Evolutionary conservation across 768 basidiomycete genomes (phyloP).

Genomic region (Agaricus blazei): DNA sequence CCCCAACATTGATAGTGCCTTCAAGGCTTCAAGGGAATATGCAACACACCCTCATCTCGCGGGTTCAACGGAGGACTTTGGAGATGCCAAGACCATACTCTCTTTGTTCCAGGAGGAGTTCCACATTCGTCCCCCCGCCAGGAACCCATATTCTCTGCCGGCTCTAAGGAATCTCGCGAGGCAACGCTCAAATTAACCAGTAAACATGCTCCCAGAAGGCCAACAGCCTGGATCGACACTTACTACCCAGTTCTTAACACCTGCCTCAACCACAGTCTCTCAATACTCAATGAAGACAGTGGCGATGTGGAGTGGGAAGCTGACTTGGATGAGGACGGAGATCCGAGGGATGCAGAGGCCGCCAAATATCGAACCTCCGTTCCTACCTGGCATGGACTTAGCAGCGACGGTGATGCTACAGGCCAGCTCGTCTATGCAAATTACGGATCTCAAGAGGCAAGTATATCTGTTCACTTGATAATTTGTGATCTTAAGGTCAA

Average conservation of each 20-base stretch:
- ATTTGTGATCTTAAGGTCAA: neutral
- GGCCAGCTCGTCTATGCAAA: conserved; percentile 75
- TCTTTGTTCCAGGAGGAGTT: conserved; percentile 65
- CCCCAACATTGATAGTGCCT: conserved; percentile 53
- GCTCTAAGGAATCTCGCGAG: conserved; percentile 58
- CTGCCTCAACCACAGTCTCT: conserved; percentile 60
- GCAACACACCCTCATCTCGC: conserved; percentile 72
- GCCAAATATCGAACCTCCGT: conserved; percentile 60
- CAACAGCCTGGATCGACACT: conserved; percentile 76
- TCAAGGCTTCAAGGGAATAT: conserved; percentile 50
- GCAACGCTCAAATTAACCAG: conserved; percentile 56
- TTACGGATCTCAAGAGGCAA: conserved; percentile 60
- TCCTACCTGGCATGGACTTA: conserved; percentile 85
- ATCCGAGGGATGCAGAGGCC: conserved; percentile 68
- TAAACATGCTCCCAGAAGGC: conserved; percentile 34
- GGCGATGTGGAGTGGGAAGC: conserved; percentile 61
- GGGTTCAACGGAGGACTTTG: conserved; percentile 54
- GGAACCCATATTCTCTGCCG: conserved; percentile 66
- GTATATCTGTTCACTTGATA: conserved; percentile 16
- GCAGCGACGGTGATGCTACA: conserved; percentile 67
- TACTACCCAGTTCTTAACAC: conserved; percentile 90
- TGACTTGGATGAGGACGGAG: conserved; percentile 66
- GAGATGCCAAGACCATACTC: conserved; percentile 64
- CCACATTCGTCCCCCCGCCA: conserved; percentile 36
- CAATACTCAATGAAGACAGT: conserved; percentile 50